Conservation (phyloP, 129 eudicot genomes). For the Apium graveolens region DNA sequence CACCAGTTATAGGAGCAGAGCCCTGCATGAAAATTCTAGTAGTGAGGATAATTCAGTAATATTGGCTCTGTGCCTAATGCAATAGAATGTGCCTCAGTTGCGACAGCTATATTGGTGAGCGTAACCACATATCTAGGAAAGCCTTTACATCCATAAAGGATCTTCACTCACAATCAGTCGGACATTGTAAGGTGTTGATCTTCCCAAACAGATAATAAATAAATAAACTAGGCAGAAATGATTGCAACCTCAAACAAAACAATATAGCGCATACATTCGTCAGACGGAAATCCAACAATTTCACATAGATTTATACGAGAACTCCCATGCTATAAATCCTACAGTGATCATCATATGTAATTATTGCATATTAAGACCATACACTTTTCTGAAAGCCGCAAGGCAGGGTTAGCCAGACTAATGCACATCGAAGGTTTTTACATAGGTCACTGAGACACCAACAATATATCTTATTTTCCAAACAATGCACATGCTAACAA, state of each 20-base stretch:
- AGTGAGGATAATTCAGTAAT: background rate
- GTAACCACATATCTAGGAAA: background rate
- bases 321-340: background rate
- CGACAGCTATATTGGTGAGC: background rate
- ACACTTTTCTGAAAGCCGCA: background rate
- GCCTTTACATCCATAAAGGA: background rate
- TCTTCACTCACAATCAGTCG: background rate
- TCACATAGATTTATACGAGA: background rate
- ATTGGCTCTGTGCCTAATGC: background rate
- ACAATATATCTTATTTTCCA: too few species aligned
- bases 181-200: background rate
- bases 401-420: background rate
- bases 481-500: too few species aligned
- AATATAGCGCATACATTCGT: background rate
- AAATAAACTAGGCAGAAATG: background rate
- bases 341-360: background rate
- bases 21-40: conserved; percentile 35
- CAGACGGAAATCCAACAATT: background rate
- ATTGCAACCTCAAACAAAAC: background rate
- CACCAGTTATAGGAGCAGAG: conserved; percentile 67
- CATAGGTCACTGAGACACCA: too few species aligned
- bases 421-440: background rate
- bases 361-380: background rate
- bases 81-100: background rate
- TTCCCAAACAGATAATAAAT: background rate